Percentiles rank a stretch among this genome's conserved stretches.
phyloP scores from a whole-genome alignment of 306 rosid species.

The Cicer arietinum region DNA sequence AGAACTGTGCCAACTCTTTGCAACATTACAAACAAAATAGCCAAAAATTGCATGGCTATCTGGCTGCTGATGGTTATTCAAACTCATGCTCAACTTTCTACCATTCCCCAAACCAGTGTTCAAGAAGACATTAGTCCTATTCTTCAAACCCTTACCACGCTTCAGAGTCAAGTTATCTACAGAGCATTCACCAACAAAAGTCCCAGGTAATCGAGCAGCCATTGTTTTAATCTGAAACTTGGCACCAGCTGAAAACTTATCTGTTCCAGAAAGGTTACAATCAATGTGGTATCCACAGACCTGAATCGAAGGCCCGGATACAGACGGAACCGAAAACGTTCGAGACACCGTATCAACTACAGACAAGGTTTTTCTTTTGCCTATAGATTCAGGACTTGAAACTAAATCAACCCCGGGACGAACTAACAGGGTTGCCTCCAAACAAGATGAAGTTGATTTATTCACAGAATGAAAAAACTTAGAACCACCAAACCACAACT shows the following conservation, averaged over 20 bases:
- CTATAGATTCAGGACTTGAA: constrained; percentile 57
- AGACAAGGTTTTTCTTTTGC: constrained; percentile 60
- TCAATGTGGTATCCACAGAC: constrained; percentile 73
- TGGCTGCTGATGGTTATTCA: constrained; percentile 64
- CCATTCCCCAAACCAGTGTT: constrained; percentile 49
- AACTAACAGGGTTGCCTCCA: constrained; percentile 48
- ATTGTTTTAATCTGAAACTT: constrained; percentile 56
- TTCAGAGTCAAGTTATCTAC: constrained; percentile 47
- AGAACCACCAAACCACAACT: constrained; percentile 59
- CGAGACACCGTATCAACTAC: constrained; percentile 76
- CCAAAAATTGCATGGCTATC: constrained; percentile 62
- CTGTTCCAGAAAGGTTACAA: constrained; percentile 51
- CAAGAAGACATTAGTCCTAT: constrained; percentile 38
- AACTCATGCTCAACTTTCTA: constrained; percentile 69
- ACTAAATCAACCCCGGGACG: constrained; percentile 56
- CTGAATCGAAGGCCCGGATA: constrained; percentile 73
- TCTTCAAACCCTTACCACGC: constrained; percentile 38
- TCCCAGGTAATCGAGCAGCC: constrained; percentile 66
- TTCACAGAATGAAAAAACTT: constrained; percentile 56
- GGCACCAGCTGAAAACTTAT: constrained; percentile 45
- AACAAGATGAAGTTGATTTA: constrained; percentile 48
- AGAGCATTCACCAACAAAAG: constrained; percentile 53
- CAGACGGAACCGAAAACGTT: constrained; percentile 71
- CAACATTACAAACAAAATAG: constrained; percentile 62
- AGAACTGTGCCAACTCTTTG: constrained; percentile 59